Percentiles rank a stretch among this genome's conserved stretches.
phyloP scores from a whole-genome alignment of 805 yeast species.

The Wickerhamomyces rabaulensis region DNA sequence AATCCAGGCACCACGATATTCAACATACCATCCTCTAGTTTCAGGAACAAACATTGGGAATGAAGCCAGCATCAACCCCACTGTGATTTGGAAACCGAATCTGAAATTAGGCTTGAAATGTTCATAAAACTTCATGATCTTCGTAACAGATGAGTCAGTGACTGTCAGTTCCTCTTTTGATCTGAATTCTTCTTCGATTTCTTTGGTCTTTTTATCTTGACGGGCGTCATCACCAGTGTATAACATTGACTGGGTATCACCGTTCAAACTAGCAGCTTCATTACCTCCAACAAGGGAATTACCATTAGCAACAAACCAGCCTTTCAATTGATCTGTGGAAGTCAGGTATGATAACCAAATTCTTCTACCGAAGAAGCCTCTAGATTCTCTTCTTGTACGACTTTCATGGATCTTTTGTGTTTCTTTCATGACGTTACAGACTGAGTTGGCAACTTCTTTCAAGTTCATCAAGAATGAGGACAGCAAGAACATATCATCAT shows the following conservation, averaged over 20 bases:
- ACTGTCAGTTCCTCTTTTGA: neutral
- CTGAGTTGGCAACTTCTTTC: slow-evolving; percentile 32
- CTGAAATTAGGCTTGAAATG: slow-evolving; percentile 31
- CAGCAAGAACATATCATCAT: slow-evolving; percentile 44
- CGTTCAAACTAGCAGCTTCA: slow-evolving; percentile 33
- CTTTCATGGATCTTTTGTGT: slow-evolving; percentile 25
- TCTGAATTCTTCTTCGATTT: neutral
- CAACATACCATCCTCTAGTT: slow-evolving; percentile 42
- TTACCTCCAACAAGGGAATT: slow-evolving; percentile 17
- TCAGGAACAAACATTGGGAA: slow-evolving; percentile 47
- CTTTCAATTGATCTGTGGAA: slow-evolving; percentile 28
- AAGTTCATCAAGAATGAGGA: slow-evolving; percentile 46
- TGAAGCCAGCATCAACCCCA: slow-evolving; percentile 41
- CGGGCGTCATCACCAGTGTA: slow-evolving; percentile 3
- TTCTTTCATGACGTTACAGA: slow-evolving; percentile 28
- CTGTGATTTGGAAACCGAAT: slow-evolving; percentile 41
- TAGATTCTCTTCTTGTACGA: slow-evolving; percentile 27
- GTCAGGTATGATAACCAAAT: slow-evolving; percentile 40
- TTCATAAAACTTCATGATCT: slow-evolving; percentile 6
- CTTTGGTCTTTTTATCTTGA: neutral
- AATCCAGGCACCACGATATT: slow-evolving; percentile 45
- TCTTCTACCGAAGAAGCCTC: slow-evolving; percentile 32
- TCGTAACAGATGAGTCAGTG: neutral
- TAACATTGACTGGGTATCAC: slow-evolving; percentile 14
- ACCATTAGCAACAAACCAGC: slow-evolving; percentile 30